Conservation (phyloP, 1,139 yeast genomes). For the Lodderomyces orthopsilosis region DNA sequence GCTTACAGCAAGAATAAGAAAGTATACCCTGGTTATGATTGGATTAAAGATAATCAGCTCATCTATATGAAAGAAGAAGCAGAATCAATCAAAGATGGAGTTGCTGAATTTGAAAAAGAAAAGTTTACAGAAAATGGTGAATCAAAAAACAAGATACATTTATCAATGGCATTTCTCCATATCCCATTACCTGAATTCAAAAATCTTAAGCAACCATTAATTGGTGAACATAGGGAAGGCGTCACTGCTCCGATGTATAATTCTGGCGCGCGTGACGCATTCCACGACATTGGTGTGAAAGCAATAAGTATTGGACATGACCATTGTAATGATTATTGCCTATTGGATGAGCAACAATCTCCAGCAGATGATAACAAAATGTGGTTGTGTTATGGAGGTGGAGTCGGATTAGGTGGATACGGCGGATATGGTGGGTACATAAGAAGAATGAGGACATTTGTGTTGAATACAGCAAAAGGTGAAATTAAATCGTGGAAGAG, state of each 20-base stretch:
- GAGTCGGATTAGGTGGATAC: constrained; percentile 90
- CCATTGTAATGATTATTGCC: constrained; percentile 89
- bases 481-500: constrained; percentile 74
- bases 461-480: constrained; percentile 53
- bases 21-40: constrained; percentile 76
- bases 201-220: constrained; percentile 38
- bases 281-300: constrained; percentile 63
- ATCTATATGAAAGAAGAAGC: constrained; percentile 49
- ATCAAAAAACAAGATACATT: constrained; percentile 30
- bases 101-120: constrained; percentile 24
- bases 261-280: constrained; percentile 57
- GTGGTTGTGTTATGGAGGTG: constrained; percentile 95
- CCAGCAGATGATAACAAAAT: constrained; percentile 36
- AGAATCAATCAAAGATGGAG: constrained; percentile 9
- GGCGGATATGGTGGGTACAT: constrained; percentile 78
- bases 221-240: constrained; percentile 68
- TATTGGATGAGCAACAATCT: constrained; percentile 36
- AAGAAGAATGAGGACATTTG: constrained; percentile 71
- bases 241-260: constrained; percentile 76
- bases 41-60: constrained; percentile 74
- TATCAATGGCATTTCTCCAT: constrained; percentile 90
- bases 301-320: constrained; percentile 89
- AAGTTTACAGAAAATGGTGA: constrained; percentile 1
- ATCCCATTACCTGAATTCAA: constrained; percentile 86
- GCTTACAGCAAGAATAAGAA: constrained; percentile 64